Evolutionary conservation across 306 rosid species (phyloP).

Genomic region (Echinosophora koreensis): DNA sequence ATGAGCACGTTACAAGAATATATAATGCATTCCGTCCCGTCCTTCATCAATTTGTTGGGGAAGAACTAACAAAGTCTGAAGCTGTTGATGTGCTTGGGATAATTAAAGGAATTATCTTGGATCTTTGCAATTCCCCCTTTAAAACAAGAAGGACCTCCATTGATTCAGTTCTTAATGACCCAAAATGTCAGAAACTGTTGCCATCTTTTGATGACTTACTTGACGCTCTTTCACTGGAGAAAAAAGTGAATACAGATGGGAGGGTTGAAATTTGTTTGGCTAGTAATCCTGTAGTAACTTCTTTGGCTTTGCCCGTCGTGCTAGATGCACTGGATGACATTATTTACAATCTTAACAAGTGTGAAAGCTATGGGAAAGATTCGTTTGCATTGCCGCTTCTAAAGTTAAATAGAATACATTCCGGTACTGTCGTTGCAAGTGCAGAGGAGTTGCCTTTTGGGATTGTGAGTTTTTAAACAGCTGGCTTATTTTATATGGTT

Average conservation of each 20-base stretch:
- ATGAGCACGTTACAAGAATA: slow-evolving; percentile 85
- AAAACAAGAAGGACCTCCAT: slow-evolving; percentile 68
- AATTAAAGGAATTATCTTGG: slow-evolving; percentile 58
- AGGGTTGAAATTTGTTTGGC: slow-evolving; percentile 71
- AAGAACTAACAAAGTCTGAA: slow-evolving; percentile 59
- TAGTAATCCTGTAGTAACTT: slow-evolving; percentile 68
- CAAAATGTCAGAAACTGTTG: slow-evolving; percentile 57
- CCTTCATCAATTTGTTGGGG: slow-evolving; percentile 63
- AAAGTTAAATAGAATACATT: slow-evolving; percentile 84
- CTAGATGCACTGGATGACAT: slow-evolving; percentile 75
- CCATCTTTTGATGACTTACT: slow-evolving; percentile 74
- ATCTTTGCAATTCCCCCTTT: slow-evolving; percentile 68
- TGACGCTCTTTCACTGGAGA: slow-evolving; percentile 65
- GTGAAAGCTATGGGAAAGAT: slow-evolving; percentile 61
- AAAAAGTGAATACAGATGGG: slow-evolving; percentile 63
- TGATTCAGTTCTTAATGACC: slow-evolving; percentile 51
- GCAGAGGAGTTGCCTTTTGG: slow-evolving; percentile 95
- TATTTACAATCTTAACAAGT: slow-evolving; percentile 60
- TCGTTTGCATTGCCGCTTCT: slow-evolving; percentile 71
- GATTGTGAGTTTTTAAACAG: slow-evolving; percentile 72
- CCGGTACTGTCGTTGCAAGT: slow-evolving; percentile 83
- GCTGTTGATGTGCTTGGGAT: slow-evolving; percentile 65
- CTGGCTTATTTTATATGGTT: slow-evolving; percentile 46
- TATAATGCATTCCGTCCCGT: slow-evolving; percentile 71
- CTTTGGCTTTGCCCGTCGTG: slow-evolving; percentile 83